These are phyloP conservation scores for Rhododendron griersonianum DNA, from an alignment of 148 eudicot species.

Conservation along the genomic window DNA sequence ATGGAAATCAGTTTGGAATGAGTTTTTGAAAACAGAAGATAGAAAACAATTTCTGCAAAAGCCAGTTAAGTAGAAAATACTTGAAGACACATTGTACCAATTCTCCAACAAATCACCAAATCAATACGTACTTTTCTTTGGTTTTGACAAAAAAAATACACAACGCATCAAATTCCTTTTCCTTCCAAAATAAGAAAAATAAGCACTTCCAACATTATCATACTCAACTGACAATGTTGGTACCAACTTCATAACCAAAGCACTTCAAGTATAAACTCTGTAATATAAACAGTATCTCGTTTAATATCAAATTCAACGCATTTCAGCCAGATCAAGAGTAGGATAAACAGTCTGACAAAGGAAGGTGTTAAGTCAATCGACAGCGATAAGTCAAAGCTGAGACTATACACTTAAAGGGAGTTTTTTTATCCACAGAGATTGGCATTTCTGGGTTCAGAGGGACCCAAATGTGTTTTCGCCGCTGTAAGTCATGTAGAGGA, in stretches of 20 bases:
- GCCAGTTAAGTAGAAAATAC: neutral
- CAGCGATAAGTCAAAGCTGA: neutral
- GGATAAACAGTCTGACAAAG: neutral
- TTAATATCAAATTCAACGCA: neutral
- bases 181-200: neutral
- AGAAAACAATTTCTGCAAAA: neutral
- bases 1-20: neutral
- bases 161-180: neutral
- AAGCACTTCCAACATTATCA: neutral
- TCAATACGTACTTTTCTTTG: neutral
- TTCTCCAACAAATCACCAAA: neutral
- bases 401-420: slow-evolving; percentile 13
- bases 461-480: slow-evolving; percentile 56
- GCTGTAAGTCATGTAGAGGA: slow-evolving; percentile 57
- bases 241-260: neutral
- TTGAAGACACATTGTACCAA: neutral
- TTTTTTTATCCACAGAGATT: neutral
- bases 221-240: neutral
- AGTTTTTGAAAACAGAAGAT: neutral
- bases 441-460: neutral
- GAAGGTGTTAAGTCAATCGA: neutral
- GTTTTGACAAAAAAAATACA: neutral
- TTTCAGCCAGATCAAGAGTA: neutral
- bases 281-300: neutral
- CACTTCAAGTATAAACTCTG: neutral